Evolutionary conservation across 148 eudicot genomes (phyloP), one percentile per base, ranked within the genome.

Genomic region (Diospyros lotus): DNA sequence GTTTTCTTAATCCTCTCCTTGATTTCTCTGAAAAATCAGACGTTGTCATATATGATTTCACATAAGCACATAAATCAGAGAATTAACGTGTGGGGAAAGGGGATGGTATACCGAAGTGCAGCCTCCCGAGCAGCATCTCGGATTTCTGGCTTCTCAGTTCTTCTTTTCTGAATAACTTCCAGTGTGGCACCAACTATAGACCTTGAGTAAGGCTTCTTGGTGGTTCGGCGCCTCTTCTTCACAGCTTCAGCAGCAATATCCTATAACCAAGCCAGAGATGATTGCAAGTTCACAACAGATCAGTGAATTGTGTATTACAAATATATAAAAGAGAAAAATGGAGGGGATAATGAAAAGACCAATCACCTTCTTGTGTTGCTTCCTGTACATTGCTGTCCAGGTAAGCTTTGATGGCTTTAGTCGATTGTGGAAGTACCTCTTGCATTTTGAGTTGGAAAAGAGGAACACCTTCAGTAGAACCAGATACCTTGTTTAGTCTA

Each of bases 1-100:
- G 64, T 60, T 60, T 60, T 60, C 64, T 60, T 60, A 11, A 60
- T 60, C 64, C 64, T 60, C 64, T 60, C 64, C 64, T 60, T 60
- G 40, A 60, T 60, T 60, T 60, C 64, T 6, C 64, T 60, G 64
- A n/a, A 2, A 58, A 17, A 60, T 3, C 41, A 60, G 6, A 17
- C 17, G 18, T 60, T 17, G 1, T 17, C 39, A 60, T 39, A 28
- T 0, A 13, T 13, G 15, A 54, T 54, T 54, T 11, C 0, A 54
- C 13, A 54, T 2, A 2, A 54, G 58, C 11, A 54, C 9, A 11
- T 9, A 8, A 54, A 7, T 54, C 1, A 8, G 12, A 14, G 13
- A 54, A 54, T 1, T 7, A 54, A 11, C 3, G 17, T 1, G 15
- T 13, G 0, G 15, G 2, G 15, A 56, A 14, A 56, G 15, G 3